Conservation (phyloP, 805 yeast species). For the Millerozyma miso region DNA sequence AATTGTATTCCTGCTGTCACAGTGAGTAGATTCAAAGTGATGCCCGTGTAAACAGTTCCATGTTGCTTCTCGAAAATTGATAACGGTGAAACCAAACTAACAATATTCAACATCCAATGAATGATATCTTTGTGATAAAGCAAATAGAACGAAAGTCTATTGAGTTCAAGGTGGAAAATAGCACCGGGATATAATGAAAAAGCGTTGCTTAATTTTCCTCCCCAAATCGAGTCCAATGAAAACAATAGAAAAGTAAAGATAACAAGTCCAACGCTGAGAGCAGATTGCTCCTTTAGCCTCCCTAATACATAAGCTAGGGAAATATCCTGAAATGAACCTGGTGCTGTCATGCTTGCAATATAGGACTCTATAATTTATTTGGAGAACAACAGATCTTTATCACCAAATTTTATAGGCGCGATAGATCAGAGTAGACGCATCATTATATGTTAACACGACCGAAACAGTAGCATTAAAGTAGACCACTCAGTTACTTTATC, state of each 20-base stretch:
- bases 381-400: too few relatives aligned
- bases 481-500: too few relatives aligned
- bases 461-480: too few relatives aligned
- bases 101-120: conserved; percentile 58
- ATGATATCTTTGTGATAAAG: conserved; percentile 58
- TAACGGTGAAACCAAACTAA: conserved; percentile 56
- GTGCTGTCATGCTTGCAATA: background rate
- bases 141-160: conserved; percentile 66
- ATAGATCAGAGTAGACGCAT: too few relatives aligned
- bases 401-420: too few relatives aligned
- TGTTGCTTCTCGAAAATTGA: conserved; percentile 63
- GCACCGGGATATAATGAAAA: conserved; percentile 57
- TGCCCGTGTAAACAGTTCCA: conserved; percentile 85
- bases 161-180: conserved; percentile 41
- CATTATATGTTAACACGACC: too few relatives aligned
- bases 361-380: too few relatives aligned
- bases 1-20: conserved; percentile 64
- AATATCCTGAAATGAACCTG: background rate
- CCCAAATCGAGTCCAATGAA: conserved; percentile 23
- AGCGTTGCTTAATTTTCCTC: conserved; percentile 23
- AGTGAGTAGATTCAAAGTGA: conserved; percentile 69
- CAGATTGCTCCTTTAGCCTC: conserved; percentile 37
- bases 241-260: conserved; percentile 50
- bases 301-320: background rate
- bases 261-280: conserved; percentile 58